Base-by-base conservation (phyloP, 2,329 filamentous ascomycete species). In the Verticillium nonalfalfae region DNA sequence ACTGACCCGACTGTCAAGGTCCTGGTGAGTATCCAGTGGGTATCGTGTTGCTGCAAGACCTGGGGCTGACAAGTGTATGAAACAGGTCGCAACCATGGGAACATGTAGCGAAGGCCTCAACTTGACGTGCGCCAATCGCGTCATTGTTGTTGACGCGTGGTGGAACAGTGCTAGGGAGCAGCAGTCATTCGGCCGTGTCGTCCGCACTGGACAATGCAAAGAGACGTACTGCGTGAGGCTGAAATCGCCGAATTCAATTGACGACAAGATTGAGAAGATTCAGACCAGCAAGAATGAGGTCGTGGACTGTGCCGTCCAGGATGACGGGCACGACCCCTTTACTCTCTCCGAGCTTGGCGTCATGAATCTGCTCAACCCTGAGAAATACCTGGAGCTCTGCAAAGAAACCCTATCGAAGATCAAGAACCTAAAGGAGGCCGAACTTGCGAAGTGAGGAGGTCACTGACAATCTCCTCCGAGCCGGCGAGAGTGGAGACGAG, bases 201-300 rank as follows among this genome's bases (percentile, higher is more conserved):
- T 82, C 66, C 80, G 90, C 5, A 85, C 87, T 2, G 88, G 88
- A 0, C 90, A 94, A 64, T 64, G 68, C 0, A 82, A 87, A 52
- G 75, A 84, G 38, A 87, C 87, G 0, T 75, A 84, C 11, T 80
- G 90, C 61, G 79, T 84, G 0, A 79, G 85, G 0, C 77, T 92
- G 38, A 72, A 85, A 1, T 77, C 86, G 0, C 71, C 76, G 1
- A 75, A 81, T 4, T 83, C 80, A 0, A 82, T 90, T 5, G 89
- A 93, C 62, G 75, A 81, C 10, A 74, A 79, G 0, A 75, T 92
- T 3, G 69, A 80, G 0, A 56, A 71, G 0, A 77, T 90, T 64
- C 88, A 92, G 62, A 62, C 76, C 0, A 59, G 67, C 0, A 91
- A 91, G 62, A 72, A 82, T 0, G 73, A 74, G 58, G 73, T 78